Evolutionary conservation across 768 basidiomycete species (phyloP).

Genomic region (Hydnomerulius pinastri): DNA sequence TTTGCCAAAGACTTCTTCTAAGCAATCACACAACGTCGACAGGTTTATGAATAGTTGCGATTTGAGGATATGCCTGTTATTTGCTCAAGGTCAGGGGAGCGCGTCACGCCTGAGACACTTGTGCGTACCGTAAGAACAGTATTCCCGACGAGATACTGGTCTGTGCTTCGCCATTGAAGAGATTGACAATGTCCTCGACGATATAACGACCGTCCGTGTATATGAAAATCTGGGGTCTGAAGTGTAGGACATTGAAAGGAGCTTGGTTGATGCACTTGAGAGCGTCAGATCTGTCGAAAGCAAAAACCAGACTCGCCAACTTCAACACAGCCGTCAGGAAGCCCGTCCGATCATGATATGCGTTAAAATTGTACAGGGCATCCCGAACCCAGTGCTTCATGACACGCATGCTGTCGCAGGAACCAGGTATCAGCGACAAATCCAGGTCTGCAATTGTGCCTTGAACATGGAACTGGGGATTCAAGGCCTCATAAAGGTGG

Average conservation of each 20-base stretch:
- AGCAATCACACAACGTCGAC: constrained; percentile 49
- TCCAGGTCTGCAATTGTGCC: constrained; percentile 45
- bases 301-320: constrained; percentile 38
- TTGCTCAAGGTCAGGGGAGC: not conserved
- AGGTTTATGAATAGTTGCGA: constrained; percentile 43
- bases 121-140: constrained; percentile 43
- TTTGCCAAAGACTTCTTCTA: constrained; percentile 50
- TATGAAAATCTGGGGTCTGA: constrained; percentile 2
- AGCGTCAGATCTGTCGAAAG: constrained; percentile 39
- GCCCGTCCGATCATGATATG: not conserved
- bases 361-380: constrained; percentile 36
- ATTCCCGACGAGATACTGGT: constrained; percentile 38
- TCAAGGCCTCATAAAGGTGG: constrained; percentile 49
- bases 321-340: constrained; percentile 46
- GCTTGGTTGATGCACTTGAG: constrained; percentile 37
- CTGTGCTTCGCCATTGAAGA: constrained; percentile 28
- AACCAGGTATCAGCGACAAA: constrained; percentile 40
- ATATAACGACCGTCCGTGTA: constrained; percentile 24
- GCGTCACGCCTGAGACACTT: not conserved
- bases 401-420: constrained; percentile 34
- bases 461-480: constrained; percentile 47
- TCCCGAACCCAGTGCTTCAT: constrained; percentile 49
- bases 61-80: constrained; percentile 46
- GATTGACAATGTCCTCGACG: constrained; percentile 33
- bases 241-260: constrained; percentile 22